Evolutionary conservation across 768 basidiomycete species (phyloP), one percentile per base, ranked within the genome.

Genomic region (Lepiota brunneoincarnata): DNA sequence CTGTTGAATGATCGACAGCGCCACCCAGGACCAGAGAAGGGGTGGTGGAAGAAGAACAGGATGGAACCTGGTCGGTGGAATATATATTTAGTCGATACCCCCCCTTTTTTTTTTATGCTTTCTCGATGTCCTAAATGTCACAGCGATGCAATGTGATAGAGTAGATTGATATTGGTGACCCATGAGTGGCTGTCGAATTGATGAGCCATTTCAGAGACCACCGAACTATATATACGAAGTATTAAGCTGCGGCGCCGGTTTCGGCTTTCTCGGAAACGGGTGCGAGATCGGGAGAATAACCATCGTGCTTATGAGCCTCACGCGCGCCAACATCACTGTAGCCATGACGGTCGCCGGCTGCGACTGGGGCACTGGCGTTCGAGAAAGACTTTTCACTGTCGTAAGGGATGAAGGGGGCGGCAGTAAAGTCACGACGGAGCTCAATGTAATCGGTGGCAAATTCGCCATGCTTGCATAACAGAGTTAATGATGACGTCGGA

Each of bases 361-460:
- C 72, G 31, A 69, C 65, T 11, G 64, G 60, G 21, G 59, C 61
- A 40, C 56, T 51, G 36, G 43, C 31, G 11, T 41, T 47, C 18
- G 50, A 14, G 20, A 46, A 57, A 2, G 23, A 17, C 11, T 49
- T 55, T 10, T 49, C 54, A 24, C 52, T 55, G 57, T 58, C 66
- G 61, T 6, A 69, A 59, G 44, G 67, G 68, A 52, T 67, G 71
- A 64, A 72, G 37, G 70, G 72, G 38, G 69, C 78, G 71, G 77
- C 81, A 68, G 60, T 86, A 60, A 79, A 86, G 61, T 87, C 81
- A 47, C 87, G 78, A 41, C 83, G 83, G 17, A 87, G 75, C 64
- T 90, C 83, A 54, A 84, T 83, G 57, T 85, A 86, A 58, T 87
- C 85, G 17, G 73, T 81, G 12, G 84, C 85, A 54, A 86, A 87